Evolutionary conservation across 352 stramenopile species (phyloP).

Genomic region (Peronosclerospora sorghi): DNA sequence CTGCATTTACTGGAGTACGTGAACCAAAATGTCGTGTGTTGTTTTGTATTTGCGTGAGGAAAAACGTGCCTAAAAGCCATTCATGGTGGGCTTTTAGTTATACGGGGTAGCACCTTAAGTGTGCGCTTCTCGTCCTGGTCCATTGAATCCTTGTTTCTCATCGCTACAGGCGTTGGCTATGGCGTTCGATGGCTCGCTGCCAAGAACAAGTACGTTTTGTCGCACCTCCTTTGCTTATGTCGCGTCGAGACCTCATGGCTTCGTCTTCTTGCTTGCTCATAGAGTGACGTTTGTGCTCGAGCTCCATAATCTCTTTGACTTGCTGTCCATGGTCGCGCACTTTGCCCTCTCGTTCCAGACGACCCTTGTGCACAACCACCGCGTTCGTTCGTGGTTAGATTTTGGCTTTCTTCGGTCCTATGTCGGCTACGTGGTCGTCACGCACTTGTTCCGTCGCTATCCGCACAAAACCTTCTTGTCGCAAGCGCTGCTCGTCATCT

Average conservation of each 20-base stretch:
- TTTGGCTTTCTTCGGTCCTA: constrained; percentile 81
- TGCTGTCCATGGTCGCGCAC: constrained; percentile 74
- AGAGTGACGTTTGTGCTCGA: constrained; percentile 52
- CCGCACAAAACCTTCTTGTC: constrained; percentile 72
- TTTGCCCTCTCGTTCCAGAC: constrained; percentile 72
- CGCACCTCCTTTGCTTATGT: neutral
- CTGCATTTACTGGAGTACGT: constrained; percentile 78
- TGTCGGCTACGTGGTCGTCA: constrained; percentile 72
- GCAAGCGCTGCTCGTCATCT: constrained; percentile 66
- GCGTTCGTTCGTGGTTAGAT: constrained; percentile 71
- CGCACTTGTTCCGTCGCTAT: constrained; percentile 57
- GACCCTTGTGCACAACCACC: constrained; percentile 33
- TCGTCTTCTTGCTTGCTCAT: neutral
- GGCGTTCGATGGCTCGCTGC: constrained; percentile 62
- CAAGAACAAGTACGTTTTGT: constrained; percentile 62
- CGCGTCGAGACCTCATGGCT: neutral
- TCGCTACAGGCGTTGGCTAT: constrained; percentile 61
- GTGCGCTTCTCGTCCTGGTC: constrained; percentile 77
- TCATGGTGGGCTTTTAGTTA: too few relatives aligned
- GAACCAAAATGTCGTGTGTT: neutral
- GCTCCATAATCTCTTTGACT: constrained; percentile 68
- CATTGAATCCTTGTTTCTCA: constrained; percentile 65
- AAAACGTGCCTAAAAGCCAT: too few relatives aligned
- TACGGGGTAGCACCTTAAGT: constrained; percentile 48
- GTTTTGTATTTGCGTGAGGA: constrained; percentile 1